Percentiles rank a stretch among this genome's conserved stretches.
Conservation (phyloP, 192 early-diverging fungal species). For the Coemansia sp. region DNA sequence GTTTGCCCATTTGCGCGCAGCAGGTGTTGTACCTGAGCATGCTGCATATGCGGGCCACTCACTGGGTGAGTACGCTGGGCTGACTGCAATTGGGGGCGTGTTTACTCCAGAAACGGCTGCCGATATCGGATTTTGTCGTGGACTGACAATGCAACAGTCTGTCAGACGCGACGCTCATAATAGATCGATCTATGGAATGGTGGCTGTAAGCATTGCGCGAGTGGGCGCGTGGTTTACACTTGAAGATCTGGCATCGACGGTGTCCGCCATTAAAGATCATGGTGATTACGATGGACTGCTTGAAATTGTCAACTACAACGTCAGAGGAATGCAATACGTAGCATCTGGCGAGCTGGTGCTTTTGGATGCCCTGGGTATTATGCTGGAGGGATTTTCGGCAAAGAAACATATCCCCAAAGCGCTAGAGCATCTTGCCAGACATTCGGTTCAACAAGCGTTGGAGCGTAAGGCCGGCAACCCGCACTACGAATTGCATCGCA, state of each 20-base stretch:
- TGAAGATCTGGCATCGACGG: conserved; percentile 70
- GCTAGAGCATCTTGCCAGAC: conserved; percentile 66
- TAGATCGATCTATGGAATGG: conserved; percentile 85
- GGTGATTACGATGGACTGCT: conserved; percentile 67
- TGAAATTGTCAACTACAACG: conserved; percentile 97
- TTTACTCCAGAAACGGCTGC: conserved; percentile 77
- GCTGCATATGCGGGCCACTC: conserved; percentile 91
- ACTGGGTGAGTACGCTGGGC: conserved; percentile 90
- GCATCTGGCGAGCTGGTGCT: conserved; percentile 80
- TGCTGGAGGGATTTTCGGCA: conserved; percentile 73
- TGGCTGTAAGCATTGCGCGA: conserved; percentile 86
- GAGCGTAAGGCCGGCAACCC: conserved; percentile 54
- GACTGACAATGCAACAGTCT: conserved; percentile 93
- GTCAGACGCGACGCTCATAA: conserved; percentile 72
- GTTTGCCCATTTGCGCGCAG: conserved; percentile 79
- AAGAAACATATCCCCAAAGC: conserved; percentile 57
- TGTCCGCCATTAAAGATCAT: conserved; percentile 57
- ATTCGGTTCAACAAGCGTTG: conserved; percentile 44
- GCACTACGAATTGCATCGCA: conserved; percentile 67
- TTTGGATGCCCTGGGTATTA: conserved; percentile 70
- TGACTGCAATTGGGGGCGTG: conserved; percentile 79
- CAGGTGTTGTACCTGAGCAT: conserved; percentile 75
- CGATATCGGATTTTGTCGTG: conserved; percentile 92
- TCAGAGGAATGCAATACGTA: conserved; percentile 90
- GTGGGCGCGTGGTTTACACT: conserved; percentile 78